Base-by-base conservation (phyloP, 352 stramenopile species). In the Globisporangium splendens region DNA sequence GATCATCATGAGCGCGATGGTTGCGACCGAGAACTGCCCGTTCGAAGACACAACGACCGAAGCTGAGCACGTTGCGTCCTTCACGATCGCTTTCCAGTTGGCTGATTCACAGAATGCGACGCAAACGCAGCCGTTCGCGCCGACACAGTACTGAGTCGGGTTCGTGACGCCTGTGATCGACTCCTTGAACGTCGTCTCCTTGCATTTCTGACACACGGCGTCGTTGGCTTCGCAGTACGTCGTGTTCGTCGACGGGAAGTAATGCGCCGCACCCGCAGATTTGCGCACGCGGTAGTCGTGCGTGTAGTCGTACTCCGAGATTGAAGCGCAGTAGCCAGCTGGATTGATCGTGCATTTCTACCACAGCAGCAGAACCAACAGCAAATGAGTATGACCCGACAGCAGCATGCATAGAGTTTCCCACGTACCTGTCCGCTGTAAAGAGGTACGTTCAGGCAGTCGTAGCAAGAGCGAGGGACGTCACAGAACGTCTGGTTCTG, bases 171-270 rank as follows among this genome's bases (percentile, higher is more conserved):
- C 69, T 24, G 63, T 54, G 22, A 59, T 71, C n/a, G 49, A 74
- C 15, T 66, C 46, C 24, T 68, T 60, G 39, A 77, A 77, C 3
- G 63, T 56, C 20, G 43, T 62, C 8, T 33, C 54, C 1, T 53
- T 55, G 64, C 66, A 77, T 42, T 60, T 55, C 1, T 48, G 61
- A 56, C 65, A 87, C 14, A 56, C 63, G 0, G 56, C 11, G 49
- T 87, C 79, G 33, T 62, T 52, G 14, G 69, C 49, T 18, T 74
- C 63, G 53, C 79, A 89, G 56, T 89, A 89, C 20, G 69, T 77
- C 13, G 79, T 71, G 59, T 87, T 81, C 22, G 56, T 81, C 24
- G 76, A 83, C 39, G 76, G 74, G 54, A 89, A 89, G 50, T 70
- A 81, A 39, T 81, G 72, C n/a, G 63, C 50, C 4, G 63, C 72